phyloP scores from a whole-genome alignment of 2,329 filamentous ascomycete species.

The Calonectria honghensis region DNA sequence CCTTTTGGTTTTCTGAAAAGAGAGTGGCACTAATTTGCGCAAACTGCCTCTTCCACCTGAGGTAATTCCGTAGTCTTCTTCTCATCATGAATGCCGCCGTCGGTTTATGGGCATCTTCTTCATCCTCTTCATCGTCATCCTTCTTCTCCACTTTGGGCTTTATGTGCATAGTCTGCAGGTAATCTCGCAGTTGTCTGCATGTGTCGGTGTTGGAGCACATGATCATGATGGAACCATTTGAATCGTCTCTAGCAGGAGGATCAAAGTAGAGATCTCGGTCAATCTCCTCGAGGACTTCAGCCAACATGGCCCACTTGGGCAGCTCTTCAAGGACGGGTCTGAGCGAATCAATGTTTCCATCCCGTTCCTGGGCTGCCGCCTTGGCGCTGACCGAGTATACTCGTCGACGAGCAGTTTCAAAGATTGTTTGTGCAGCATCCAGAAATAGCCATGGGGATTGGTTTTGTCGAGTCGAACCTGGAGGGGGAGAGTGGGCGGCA shows the following conservation, averaged over 20 bases:
- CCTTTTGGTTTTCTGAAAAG: constrained; percentile 87
- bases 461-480: constrained; percentile 89
- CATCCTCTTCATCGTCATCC: constrained; percentile 67
- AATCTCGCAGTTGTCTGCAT: constrained; percentile 92
- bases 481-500: constrained; percentile 90
- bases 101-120: constrained; percentile 74
- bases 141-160: constrained; percentile 70
- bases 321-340: constrained; percentile 92
- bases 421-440: constrained; percentile 95
- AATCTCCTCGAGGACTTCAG: constrained; percentile 95
- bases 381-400: constrained; percentile 86
- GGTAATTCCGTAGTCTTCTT: constrained; percentile 88
- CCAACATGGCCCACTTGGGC: constrained; percentile 92
- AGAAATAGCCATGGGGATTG: constrained; percentile 98
- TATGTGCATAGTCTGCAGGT: constrained; percentile 91
- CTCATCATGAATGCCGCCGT: constrained; percentile 94
- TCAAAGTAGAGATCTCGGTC: constrained; percentile 93
- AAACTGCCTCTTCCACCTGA: constrained; percentile 93
- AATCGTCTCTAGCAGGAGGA: constrained; percentile 84
- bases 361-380: constrained; percentile 66
- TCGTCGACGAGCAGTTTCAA: constrained; percentile 89
- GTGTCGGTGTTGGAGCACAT: constrained; percentile 95
- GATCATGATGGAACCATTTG: constrained; percentile 92
- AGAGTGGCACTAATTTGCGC: constrained; percentile 87
- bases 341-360: constrained; percentile 75